Evolutionary conservation across 352 stramenopile species (phyloP).

Genomic region (Pythium biforme): DNA sequence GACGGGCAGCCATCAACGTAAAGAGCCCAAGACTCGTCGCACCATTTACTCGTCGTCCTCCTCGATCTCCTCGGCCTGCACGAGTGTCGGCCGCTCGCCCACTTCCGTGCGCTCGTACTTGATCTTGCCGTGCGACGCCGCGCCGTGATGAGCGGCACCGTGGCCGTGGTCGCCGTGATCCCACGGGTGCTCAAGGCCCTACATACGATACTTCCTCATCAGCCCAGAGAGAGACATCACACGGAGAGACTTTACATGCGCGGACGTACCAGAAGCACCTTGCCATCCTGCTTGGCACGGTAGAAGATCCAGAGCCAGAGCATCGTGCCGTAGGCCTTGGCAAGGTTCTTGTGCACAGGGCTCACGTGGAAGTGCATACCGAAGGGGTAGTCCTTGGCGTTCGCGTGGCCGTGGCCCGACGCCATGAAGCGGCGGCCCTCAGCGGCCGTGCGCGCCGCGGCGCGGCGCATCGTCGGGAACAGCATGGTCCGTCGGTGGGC

Average conservation of each 20-base stretch:
- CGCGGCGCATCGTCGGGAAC: conserved; percentile 50
- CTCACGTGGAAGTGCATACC: conserved; percentile 90
- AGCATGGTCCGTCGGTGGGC: conserved; percentile 29
- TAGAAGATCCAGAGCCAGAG: conserved; percentile 91
- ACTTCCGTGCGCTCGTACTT: conserved; percentile 72
- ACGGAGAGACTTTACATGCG: no score
- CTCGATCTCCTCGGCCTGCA: conserved; percentile 44
- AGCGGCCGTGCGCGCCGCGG: conserved; percentile 30
- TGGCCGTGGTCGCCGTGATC: conserved; percentile 53
- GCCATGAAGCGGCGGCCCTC: conserved; percentile 58
- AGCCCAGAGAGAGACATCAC: not conserved
- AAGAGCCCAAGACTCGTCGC: no score
- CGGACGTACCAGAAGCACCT: conserved; percentile 71
- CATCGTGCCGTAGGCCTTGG: conserved; percentile 85
- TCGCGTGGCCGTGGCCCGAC: conserved; percentile 39
- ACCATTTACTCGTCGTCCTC: conserved; percentile 40
- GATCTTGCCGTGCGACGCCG: conserved; percentile 38
- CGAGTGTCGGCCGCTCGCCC: conserved; percentile 53
- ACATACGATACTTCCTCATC: conserved; percentile 4
- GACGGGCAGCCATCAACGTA: no score
- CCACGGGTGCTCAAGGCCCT: conserved; percentile 87
- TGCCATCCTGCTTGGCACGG: conserved; percentile 86
- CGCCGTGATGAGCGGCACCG: conserved; percentile 34
- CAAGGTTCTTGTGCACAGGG: conserved; percentile 86
- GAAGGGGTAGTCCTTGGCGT: conserved; percentile 69